Evolutionary conservation across 2,329 filamentous ascomycete genomes (phyloP).

Genomic region (Microcyclospora pomicola): DNA sequence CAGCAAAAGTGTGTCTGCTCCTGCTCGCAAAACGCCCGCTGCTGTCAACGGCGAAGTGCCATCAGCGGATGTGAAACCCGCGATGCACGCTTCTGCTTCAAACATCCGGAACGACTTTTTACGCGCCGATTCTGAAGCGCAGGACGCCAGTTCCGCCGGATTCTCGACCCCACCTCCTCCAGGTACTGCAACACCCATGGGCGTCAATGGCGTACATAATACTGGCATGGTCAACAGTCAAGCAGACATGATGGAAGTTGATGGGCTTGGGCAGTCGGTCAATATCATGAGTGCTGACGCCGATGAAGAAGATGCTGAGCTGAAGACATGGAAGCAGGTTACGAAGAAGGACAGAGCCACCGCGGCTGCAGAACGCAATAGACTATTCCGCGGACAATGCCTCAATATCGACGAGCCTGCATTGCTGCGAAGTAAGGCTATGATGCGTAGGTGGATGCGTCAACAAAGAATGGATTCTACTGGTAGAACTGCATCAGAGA

Average conservation of each 20-base stretch:
- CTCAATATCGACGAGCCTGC: conserved; percentile 82
- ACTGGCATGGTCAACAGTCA: conserved; percentile 51
- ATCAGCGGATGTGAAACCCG: conserved; percentile 64
- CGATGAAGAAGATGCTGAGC: conserved; percentile 78
- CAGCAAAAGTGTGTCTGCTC: conserved; percentile 36
- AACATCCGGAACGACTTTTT: conserved; percentile 39
- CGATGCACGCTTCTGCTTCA: conserved; percentile 33
- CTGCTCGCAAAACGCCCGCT: conserved; percentile 17
- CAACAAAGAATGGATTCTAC: conserved; percentile 46
- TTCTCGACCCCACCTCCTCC: conserved; percentile 58
- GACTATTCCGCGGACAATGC: conserved; percentile 71
- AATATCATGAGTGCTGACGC: conserved; percentile 54
- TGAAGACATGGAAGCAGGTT: conserved; percentile 97
- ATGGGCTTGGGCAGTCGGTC: conserved; percentile 53
- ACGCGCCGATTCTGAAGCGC: conserved; percentile 61
- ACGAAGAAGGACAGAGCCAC: conserved; percentile 90
- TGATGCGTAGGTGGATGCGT: conserved; percentile 78
- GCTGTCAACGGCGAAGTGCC: conserved; percentile 54
- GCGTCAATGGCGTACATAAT: conserved; percentile 51
- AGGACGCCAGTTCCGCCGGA: conserved; percentile 62
- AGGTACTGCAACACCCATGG: conserved; percentile 64
- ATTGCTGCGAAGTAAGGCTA: conserved; percentile 66
- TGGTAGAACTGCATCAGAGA: conserved; percentile 38
- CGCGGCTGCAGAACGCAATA: conserved; percentile 71
- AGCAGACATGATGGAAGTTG: conserved; percentile 74